A percentile compares a stretch with the other conserved stretches of the same genome.
phyloP scores from a whole-genome alignment of 805 yeast species.

The Zygoascus flipseniorum region DNA sequence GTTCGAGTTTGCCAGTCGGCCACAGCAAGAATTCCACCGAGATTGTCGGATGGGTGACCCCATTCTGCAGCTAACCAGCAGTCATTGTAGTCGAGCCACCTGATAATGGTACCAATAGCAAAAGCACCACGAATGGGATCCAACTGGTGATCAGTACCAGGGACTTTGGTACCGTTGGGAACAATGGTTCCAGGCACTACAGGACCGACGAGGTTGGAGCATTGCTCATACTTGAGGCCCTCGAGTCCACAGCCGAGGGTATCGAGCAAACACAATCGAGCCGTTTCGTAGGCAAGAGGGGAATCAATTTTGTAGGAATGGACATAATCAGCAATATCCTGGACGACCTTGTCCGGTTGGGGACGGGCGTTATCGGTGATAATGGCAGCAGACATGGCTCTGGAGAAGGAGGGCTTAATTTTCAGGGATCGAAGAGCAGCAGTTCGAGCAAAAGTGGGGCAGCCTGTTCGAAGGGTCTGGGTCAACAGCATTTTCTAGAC shows the following conservation, averaged over 20 bases:
- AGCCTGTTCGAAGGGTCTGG: not conserved
- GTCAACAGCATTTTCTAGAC: not conserved
- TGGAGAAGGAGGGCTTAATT: not conserved
- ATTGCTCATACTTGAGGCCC: conserved; percentile 45
- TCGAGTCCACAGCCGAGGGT: conserved; percentile 55
- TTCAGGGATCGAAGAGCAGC: not conserved
- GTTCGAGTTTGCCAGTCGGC: conserved; percentile 47
- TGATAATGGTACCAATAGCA: conserved; percentile 46
- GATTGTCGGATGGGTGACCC: conserved; percentile 59
- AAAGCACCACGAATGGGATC: conserved; percentile 56
- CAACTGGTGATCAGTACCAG: conserved; percentile 42
- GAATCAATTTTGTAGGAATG: conserved; percentile 40
- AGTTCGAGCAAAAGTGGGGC: not conserved
- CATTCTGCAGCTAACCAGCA: conserved; percentile 66
- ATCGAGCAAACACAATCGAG: conserved; percentile 46
- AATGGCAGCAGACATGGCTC: conserved; percentile 17
- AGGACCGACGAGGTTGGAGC: conserved; percentile 42
- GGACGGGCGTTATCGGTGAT: conserved; percentile 43
- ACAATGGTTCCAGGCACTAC: conserved; percentile 49
- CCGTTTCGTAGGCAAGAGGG: conserved; percentile 43
- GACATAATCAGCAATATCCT: conserved; percentile 43
- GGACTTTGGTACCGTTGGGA: conserved; percentile 47
- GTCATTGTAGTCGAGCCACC: conserved; percentile 57
- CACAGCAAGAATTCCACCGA: conserved; percentile 52
- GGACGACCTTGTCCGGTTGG: conserved; percentile 39